Base-by-base conservation (phyloP, 805 yeast genomes). In the Candida boidinii region DNA sequence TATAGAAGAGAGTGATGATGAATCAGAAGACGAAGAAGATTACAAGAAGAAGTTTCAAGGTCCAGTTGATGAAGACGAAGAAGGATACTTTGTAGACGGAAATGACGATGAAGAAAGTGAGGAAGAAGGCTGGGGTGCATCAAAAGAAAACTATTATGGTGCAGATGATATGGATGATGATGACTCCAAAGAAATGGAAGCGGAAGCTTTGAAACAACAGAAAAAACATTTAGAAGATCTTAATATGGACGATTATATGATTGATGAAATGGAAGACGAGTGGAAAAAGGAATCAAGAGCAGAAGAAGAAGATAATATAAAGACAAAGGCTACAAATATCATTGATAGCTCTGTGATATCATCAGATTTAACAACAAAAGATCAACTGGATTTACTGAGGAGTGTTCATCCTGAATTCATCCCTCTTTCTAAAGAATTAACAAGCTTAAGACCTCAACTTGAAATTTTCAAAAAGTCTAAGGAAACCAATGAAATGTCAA, bases 171-270 rank as follows among this genome's bases (percentile, higher is more conserved):
- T 60, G 43, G 94, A 83, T 42, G 90, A 79, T 21, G 94, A 76
- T 34, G 78, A 76, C 21, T 82, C 85, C 5, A 77, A 74, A 40
- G 77, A 73, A 40, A 78, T 87, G 58, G 92, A 90, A 37, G 77
- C 75, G 45, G 96, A 92, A 58, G 97, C 97, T 0, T 50, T 84
- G 30, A 76, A 86, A 49, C 76, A 85, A 44, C 96, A 88, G 58
- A 82, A 81, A 61, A 69, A 73, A 44, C 87, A 87, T 53, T 58
- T 85, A 37, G 75, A 75, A 43, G 94, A 81, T 28, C 64, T 88
- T 45, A 73, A 76, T 29, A 77, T 81, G 70, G 83, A 69, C 18
- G 92, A 81, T 53, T 79, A 68, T 51, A 59, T 79, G 45, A 92
- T 85, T 41, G 94, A 85, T 36, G 88, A 78, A 36, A 71, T 76